Conservation (phyloP, 441 rosid genomes). For the Corymbia calophylla region DNA sequence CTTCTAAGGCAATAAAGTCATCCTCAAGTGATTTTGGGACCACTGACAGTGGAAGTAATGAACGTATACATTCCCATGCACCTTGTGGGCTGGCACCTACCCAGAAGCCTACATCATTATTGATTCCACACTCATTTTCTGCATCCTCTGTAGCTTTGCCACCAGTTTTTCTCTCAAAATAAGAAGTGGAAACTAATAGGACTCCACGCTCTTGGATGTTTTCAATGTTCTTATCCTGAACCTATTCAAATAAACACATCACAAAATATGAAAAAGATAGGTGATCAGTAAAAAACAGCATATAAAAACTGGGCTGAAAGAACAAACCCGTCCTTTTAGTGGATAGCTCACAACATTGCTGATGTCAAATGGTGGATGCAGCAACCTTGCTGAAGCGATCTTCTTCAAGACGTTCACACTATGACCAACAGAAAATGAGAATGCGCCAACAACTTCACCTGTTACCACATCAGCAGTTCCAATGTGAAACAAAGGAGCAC, state of each 20-base stretch:
- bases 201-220: conserved; percentile 49
- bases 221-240: conserved; percentile 42
- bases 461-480: conserved; percentile 15
- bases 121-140: conserved; percentile 32
- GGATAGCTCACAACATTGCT: conserved; percentile 55
- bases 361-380: conserved; percentile 47
- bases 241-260: conserved; percentile 18
- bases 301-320: not conserved
- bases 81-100: conserved; percentile 54
- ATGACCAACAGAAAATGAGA: conserved; percentile 83
- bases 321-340: conserved; percentile 68
- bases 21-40: conserved; percentile 63
- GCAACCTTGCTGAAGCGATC: conserved; percentile 75
- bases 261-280: not conserved
- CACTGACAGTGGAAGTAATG: conserved; percentile 79
- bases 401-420: conserved; percentile 58
- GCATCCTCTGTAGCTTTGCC: conserved; percentile 48
- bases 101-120: conserved; percentile 92
- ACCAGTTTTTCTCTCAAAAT: conserved; percentile 63
- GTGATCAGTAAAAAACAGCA: not conserved
- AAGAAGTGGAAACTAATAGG: conserved; percentile 70
- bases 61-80: conserved; percentile 83
- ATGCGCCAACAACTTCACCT: conserved; percentile 97
- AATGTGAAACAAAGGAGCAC: not conserved
- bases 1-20: conserved; percentile 86